Evolutionary conservation across 2,329 filamentous ascomycete genomes (phyloP).

Genomic region (Trichoderma sp.): DNA sequence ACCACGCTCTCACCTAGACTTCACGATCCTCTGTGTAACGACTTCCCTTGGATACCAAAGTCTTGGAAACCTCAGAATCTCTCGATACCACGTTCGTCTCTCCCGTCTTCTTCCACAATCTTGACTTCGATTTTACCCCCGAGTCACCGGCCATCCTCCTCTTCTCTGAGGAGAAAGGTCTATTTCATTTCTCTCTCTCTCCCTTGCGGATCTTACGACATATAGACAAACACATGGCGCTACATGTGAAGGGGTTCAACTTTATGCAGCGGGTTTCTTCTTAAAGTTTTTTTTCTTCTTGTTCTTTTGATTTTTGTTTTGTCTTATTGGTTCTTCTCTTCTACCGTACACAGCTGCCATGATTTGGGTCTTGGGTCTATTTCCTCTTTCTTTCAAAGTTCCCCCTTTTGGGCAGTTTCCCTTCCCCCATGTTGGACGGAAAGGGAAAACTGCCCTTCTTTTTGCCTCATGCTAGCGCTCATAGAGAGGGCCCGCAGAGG

Average conservation of each 20-base stretch:
- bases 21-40: conserved; percentile 29
- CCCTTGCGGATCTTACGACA: conserved; percentile 25
- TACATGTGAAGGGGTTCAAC: conserved; percentile 26
- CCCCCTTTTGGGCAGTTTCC: not conserved
- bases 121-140: conserved; percentile 27
- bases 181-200: conserved; percentile 21
- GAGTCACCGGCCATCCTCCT: conserved; percentile 9
- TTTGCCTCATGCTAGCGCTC: not conserved
- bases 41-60: conserved; percentile 29
- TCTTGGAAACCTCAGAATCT: conserved; percentile 19
- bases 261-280: conserved; percentile 35
- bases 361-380: conserved; percentile 18
- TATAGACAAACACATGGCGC: conserved; percentile 24
- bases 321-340: not conserved
- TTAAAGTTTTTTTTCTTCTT: not conserved
- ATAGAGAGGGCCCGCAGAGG: not conserved
- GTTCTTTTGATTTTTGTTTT: not conserved
- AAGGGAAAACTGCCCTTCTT: not conserved
- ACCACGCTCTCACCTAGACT: conserved; percentile 21
- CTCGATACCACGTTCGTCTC: conserved; percentile 28
- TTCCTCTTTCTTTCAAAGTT: not conserved
- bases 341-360: conserved; percentile 12
- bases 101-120: conserved; percentile 19
- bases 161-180: conserved; percentile 19
- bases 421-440: no score